Evolutionary conservation across 2,329 filamentous ascomycete species (phyloP), one percentile per base, ranked within the genome.

Genomic region (Xylaria sp.): DNA sequence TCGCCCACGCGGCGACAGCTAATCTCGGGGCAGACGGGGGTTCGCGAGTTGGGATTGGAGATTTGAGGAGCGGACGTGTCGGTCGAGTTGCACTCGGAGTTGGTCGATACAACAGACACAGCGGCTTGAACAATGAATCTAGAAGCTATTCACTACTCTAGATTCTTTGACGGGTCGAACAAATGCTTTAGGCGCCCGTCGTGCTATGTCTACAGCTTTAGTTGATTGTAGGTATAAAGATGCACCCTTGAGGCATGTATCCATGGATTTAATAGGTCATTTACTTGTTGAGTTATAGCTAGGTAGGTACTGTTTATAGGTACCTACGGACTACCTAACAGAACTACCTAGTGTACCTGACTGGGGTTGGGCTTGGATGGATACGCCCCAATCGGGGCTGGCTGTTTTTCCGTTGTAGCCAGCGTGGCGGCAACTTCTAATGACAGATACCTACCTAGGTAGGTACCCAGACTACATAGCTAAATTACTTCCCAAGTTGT

Each of bases 1-100:
- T 80, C 77, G 75, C 76, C 75, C 67, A 70, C 67, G 62, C 64
- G 73, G 76, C 76, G 76, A 70, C 66, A 64, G 69, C 65, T 67
- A 28, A 57, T 23, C 67, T 66, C 58, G 57, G 55, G 48, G 54
- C 43, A 64, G 66, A 66, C 58, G 33, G 39, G 39, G 54, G 57
- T 23, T 46, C 59, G 51, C 55, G 57, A 54, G 64, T 71, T 46
- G 57, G 66, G 28, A 36, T 20, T 71, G 43, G 57, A 67, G 23
- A 41, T 25, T 36, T 25, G 36, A 25, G 60, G 43, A 56, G 36
- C 43, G 12, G 62, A 56, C 57, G 66, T 55, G 43, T 31, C 25
- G 52, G 54, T 59, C 54, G 63, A 51, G 28, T 46, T 12, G 64
- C 20, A 31, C 43, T 62, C 57, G 3, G 41, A 39, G 20, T 60